A percentile compares a stretch with the other conserved stretches of the same genome.
These are phyloP conservation scores for Vachellia pachyceras DNA, from an alignment of 306 rosid species.

Conservation along the genomic window DNA sequence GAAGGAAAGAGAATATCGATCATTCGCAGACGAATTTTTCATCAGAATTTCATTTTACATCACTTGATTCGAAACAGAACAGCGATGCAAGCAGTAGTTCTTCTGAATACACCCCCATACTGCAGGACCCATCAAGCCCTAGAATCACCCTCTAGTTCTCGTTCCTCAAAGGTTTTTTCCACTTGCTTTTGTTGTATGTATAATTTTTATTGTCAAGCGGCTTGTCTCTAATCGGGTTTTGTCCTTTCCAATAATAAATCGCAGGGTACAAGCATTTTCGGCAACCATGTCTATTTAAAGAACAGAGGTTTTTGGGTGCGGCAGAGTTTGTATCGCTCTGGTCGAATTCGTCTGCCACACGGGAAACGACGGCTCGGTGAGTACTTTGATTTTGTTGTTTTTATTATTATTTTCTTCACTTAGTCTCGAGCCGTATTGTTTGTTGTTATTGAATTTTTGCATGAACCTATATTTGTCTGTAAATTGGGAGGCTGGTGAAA, in stretches of 20 bases:
- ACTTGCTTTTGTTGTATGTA: neutral
- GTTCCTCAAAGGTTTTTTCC: conserved; percentile 50
- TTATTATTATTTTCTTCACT: neutral
- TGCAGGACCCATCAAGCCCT: conserved; percentile 45
- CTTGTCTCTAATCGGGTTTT: neutral
- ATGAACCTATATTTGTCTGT: neutral
- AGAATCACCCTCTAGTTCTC: conserved; percentile 48
- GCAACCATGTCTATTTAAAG: conserved; percentile 39
- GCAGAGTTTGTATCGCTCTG: conserved; percentile 38
- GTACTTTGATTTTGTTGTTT: neutral
- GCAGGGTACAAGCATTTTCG: conserved; percentile 53
- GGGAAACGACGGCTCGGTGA: conserved; percentile 52
- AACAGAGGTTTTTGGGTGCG: conserved; percentile 30
- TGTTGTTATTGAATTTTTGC: neutral
- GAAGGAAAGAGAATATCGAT: neutral
- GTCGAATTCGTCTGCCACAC: conserved; percentile 44
- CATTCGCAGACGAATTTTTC: neutral
- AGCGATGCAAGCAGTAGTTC: conserved; percentile 62
- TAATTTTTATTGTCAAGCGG: neutral
- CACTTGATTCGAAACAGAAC: neutral
- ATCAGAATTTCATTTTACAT: neutral
- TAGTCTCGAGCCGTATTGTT: neutral
- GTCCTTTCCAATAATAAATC: neutral
- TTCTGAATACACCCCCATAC: conserved; percentile 56
- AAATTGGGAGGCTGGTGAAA: neutral